phyloP scores from a whole-genome alignment of 139 green algal genomes.

The Micromonas pusilla region DNA sequence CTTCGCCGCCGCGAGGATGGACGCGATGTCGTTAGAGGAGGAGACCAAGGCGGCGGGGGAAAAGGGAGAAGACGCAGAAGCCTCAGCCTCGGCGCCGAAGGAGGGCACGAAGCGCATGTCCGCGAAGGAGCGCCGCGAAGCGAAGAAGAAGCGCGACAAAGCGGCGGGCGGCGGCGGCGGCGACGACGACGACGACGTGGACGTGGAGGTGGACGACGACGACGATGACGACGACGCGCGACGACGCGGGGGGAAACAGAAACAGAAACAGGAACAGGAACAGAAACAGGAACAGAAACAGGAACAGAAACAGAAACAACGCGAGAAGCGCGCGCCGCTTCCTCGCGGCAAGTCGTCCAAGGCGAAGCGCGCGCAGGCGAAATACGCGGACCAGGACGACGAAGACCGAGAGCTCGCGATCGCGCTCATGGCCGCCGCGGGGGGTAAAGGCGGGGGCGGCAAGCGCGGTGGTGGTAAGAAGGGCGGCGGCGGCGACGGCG shows the following conservation, averaged over 20 bases:
- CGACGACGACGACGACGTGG: conserved; percentile 5
- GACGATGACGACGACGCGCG: conserved; percentile 2
- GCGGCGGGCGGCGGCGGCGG: no score
- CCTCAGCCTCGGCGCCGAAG: conserved; percentile 36
- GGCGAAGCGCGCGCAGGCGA: conserved; percentile 64
- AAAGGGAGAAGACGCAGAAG: not conserved
- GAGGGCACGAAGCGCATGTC: conserved; percentile 31
- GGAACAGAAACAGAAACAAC: conserved; percentile 7
- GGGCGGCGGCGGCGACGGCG: conserved; percentile 36
- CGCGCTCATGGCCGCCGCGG: conserved; percentile 42
- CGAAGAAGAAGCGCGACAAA: conserved; percentile 48
- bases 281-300: not conserved
- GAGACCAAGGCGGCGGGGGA: not conserved
- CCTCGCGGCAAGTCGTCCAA: conserved; percentile 66
- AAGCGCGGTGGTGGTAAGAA: not conserved
- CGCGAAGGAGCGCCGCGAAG: conserved; percentile 49
- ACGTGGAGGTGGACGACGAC: conserved; percentile 23
- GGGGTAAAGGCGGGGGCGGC: conserved; percentile 18
- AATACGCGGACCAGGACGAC: conserved; percentile 87
- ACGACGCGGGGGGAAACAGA: not conserved
- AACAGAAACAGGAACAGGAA: conserved; percentile 1
- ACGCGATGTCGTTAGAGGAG: not conserved
- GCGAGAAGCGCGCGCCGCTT: no score
- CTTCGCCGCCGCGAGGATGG: no score
- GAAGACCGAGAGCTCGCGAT: conserved; percentile 76